Percentiles rank a stretch among this genome's conserved stretches.
Conservation (phyloP, 2,329 filamentous ascomycete species). For the Lachnellula arida region DNA sequence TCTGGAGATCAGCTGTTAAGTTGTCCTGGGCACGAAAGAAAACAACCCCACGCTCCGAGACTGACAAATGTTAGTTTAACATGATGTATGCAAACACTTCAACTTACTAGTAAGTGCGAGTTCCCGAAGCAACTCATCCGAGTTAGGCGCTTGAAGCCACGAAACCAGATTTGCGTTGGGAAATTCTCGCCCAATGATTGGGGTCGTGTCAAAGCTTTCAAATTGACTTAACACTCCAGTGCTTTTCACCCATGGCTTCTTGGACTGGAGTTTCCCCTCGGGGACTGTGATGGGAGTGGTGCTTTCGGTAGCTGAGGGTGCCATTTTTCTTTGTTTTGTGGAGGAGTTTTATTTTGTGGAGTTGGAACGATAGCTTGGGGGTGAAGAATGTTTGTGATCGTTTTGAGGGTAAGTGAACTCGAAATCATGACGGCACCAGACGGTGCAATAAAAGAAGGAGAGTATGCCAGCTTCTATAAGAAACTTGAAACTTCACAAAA, state of each 20-base stretch:
- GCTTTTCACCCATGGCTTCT: constrained; percentile 24
- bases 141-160: constrained; percentile 42
- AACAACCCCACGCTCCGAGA: constrained; percentile 65
- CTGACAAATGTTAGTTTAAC: constrained; percentile 44
- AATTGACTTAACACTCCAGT: constrained; percentile 27
- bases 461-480: not conserved
- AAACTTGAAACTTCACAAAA: not conserved
- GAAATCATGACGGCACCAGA: constrained; percentile 10
- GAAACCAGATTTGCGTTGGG: constrained; percentile 39
- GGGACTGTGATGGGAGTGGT: constrained; percentile 1
- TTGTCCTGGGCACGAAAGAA: constrained; percentile 63
- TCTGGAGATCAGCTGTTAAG: constrained; percentile 59
- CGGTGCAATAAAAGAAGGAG: not conserved
- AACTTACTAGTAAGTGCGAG: constrained; percentile 41
- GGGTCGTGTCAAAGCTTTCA: constrained; percentile 38
- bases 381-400: constrained; percentile 9
- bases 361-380: not conserved
- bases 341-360: not conserved
- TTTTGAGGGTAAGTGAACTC: constrained; percentile 15
- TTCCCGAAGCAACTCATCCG: constrained; percentile 45
- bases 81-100: constrained; percentile 46
- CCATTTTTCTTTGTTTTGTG: constrained; percentile 8
- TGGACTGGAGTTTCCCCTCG: constrained; percentile 4
- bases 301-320: constrained; percentile 20
- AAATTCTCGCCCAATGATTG: constrained; percentile 45